phyloP scores from a whole-genome alignment of 805 yeast genomes.

The Yamadazyma endophytica region DNA sequence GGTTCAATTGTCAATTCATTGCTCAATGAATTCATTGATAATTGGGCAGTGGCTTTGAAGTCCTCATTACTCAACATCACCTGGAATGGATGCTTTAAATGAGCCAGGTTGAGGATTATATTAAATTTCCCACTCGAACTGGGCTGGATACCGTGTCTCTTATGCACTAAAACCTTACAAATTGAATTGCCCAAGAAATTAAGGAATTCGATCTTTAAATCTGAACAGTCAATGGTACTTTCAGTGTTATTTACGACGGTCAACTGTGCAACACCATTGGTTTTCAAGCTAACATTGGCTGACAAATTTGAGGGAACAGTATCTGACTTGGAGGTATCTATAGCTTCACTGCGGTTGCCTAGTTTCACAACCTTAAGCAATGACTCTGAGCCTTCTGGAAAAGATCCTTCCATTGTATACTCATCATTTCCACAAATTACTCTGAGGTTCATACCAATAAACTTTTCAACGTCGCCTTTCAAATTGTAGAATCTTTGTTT shows the following conservation, averaged over 20 bases:
- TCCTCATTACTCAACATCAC: conserved; percentile 20
- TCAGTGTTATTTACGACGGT: conserved; percentile 25
- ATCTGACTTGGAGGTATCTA: neutral
- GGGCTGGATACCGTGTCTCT: conserved; percentile 28
- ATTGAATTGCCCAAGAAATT: conserved; percentile 25
- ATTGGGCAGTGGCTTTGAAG: conserved; percentile 7
- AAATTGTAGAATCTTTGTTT: conserved; percentile 25
- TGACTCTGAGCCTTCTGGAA: too few relatives aligned
- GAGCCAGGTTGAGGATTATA: conserved; percentile 24
- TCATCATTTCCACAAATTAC: conserved; percentile 14
- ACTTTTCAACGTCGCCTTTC: conserved; percentile 14
- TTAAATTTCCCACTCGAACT: conserved; percentile 29
- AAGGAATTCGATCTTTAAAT: conserved; percentile 24
- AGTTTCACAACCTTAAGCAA: neutral
- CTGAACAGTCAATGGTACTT: conserved; percentile 23
- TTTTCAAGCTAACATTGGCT: conserved; percentile 26
- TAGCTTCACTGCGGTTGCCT: conserved; percentile 2
- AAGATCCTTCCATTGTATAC: conserved; percentile 9
- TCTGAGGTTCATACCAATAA: conserved; percentile 16
- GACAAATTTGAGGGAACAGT: conserved; percentile 1
- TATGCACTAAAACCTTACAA: conserved; percentile 24
- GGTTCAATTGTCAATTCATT: conserved; percentile 4
- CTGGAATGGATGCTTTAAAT: conserved; percentile 30
- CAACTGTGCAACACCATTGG: conserved; percentile 27
- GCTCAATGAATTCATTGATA: conserved; percentile 6